Base-by-base conservation (phyloP, 768 basidiomycete genomes). In the Termitomyces sp. region DNA sequence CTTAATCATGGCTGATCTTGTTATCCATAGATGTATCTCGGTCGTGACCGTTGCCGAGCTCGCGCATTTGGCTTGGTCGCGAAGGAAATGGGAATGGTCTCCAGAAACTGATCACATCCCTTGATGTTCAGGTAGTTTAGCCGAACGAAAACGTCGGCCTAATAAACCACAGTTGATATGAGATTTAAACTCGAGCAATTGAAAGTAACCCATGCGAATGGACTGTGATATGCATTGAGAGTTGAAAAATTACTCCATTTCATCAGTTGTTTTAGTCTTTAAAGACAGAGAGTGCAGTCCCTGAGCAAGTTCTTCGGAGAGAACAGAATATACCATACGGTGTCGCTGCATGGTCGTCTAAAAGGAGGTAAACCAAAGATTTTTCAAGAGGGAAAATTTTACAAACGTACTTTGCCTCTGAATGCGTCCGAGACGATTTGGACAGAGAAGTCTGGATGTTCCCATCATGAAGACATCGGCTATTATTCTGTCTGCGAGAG, bases 301-400 rank as follows among this genome's bases (percentile, higher is more conserved):
- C 60, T 80, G 77, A 28, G 81, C 71, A 50, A 94, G 76, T 70
- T 94, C 90, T 36, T 89, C 86, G 20, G 87, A 80, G 36, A 94
- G 78, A 3, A 87, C 84, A 7, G 83, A 78, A 71, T 93, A 87
- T 51, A 94, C 82, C 78, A 94, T 81, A 51, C 91, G 83, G 74
- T 94, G 92, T 52, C 92, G 85, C 70, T 92, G 89, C 77, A 94
- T 84, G 11, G 87, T 86, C 22, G 76, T 84, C 92, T 92, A 49
- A 59, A 16, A 39, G 45, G 36, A 66, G 48, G 51, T 57, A 59
- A 53, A 45, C 66, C 57, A 15, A 16, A 22, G 7, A 4, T 4
- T 55, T 32, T 11, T 9, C 11, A 13, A 4, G 20, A 4, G 11
- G 16, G 13, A 40, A n/a, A 0, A 7, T 20, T 32, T 12, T 18